Percentiles rank a stretch among this genome's conserved stretches.
These are phyloP conservation scores for Licmophora abbreviata DNA, from an alignment of 108 stramenopile species.

Conservation along the genomic window DNA sequence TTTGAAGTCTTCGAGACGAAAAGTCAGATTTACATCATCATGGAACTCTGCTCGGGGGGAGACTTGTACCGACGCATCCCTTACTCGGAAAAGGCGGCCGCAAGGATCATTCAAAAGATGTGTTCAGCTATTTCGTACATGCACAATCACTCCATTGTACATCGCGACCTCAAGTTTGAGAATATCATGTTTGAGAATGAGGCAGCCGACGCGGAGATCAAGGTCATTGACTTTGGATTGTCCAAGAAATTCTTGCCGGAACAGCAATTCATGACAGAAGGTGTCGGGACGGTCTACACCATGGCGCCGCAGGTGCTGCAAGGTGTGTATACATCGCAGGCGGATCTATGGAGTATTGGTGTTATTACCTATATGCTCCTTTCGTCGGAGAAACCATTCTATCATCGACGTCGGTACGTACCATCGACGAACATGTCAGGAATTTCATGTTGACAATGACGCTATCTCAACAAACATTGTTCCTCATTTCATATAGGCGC, in stretches of 20 bases:
- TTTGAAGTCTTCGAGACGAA: conserved; percentile 76
- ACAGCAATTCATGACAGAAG: conserved; percentile 43
- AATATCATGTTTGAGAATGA: conserved; percentile 72
- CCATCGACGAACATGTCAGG: conserved; percentile 56
- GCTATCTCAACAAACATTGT: neutral
- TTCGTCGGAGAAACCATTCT: conserved; percentile 64
- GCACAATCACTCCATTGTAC: conserved; percentile 87
- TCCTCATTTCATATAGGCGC: neutral
- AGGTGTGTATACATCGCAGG: conserved; percentile 64
- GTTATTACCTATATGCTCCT: conserved; percentile 75
- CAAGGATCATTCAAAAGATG: conserved; percentile 43
- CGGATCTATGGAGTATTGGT: conserved; percentile 79
- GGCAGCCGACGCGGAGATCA: conserved; percentile 37
- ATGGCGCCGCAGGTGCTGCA: conserved; percentile 77
- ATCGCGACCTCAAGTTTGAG: conserved; percentile 94
- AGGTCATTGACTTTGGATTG: conserved; percentile 74
- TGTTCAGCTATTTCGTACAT: conserved; percentile 76
- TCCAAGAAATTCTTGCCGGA: conserved; percentile 33
- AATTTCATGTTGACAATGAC: too few relatives aligned
- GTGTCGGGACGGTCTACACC: conserved; percentile 59
- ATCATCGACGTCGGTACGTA: conserved; percentile 34
- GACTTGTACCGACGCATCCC: conserved; percentile 55
- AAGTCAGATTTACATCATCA: conserved; percentile 65
- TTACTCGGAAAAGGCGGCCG: conserved; percentile 67
- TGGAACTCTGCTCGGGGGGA: conserved; percentile 70